These are phyloP conservation scores for Lachancea nothofagi DNA, from an alignment of 805 yeast species.

Conservation along the genomic window DNA sequence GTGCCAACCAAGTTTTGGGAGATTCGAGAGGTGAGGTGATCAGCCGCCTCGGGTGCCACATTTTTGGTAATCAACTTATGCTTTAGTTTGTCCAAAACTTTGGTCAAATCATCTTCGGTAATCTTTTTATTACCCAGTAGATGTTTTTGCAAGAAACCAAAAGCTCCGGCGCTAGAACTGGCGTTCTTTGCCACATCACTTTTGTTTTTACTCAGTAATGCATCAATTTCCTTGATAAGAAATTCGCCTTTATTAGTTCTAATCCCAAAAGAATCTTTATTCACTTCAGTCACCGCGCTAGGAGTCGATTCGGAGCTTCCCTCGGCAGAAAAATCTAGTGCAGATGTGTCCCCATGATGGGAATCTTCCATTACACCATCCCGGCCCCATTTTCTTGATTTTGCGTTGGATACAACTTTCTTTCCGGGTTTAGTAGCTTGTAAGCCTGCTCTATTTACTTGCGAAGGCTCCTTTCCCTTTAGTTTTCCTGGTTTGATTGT, in stretches of 20 bases:
- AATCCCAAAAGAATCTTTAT: conserved; percentile 37
- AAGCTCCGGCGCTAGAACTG: conserved; percentile 35
- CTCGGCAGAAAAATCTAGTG: conserved; percentile 54
- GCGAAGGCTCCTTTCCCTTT: conserved; percentile 7
- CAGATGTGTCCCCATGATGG: conserved; percentile 34
- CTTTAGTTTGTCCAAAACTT: conserved; percentile 58
- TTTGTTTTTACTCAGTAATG: conserved; percentile 27
- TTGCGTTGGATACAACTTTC: neutral
- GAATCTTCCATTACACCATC: conserved; percentile 52
- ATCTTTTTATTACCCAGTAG: conserved; percentile 66
- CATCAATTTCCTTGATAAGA: conserved; percentile 56
- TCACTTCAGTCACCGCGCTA: conserved; percentile 23
- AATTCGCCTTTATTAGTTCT: conserved; percentile 51
- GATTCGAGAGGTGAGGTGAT: conserved; percentile 61
- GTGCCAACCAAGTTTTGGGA: conserved; percentile 65
- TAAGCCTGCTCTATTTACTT: conserved; percentile 9
- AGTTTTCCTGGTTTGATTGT: conserved; percentile 13
- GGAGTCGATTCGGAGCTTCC: conserved; percentile 18
- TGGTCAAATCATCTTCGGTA: conserved; percentile 56
- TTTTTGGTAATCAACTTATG: conserved; percentile 80
- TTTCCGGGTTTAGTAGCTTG: conserved; percentile 9
- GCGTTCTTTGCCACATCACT: conserved; percentile 1
- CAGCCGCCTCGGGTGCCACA: conserved; percentile 87
- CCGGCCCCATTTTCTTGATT: conserved; percentile 55
- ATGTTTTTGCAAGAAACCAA: conserved; percentile 52